These are phyloP conservation scores for Penicillium diatomitis DNA, from an alignment of 495 filamentous ascomycete species.

Conservation along the genomic window DNA sequence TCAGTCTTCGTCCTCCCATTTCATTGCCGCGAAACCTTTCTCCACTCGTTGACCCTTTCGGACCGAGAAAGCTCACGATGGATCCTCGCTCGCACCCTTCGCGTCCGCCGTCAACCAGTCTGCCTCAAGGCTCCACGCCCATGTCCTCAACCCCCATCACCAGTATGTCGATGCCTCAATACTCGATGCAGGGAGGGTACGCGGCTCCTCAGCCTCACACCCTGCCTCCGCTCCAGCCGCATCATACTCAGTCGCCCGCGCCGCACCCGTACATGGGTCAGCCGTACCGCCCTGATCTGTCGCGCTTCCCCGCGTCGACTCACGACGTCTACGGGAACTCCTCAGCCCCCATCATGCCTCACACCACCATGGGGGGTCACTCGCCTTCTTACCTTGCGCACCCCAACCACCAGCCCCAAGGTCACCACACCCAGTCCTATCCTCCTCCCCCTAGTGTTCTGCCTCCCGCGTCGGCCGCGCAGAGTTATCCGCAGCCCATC, in stretches of 20 bases:
- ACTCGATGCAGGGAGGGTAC: conserved; percentile 50
- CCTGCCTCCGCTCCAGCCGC: conserved; percentile 61
- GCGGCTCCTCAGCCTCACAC: conserved; percentile 53
- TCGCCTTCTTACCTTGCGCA: conserved; percentile 44
- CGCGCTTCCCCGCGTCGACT: conserved; percentile 53
- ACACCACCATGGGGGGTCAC: conserved; percentile 52
- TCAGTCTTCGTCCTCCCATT: conserved; percentile 1
- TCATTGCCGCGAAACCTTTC: conserved; percentile 10
- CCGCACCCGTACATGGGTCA: conserved; percentile 50
- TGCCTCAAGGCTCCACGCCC: conserved; percentile 45
- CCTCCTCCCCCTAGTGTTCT: conserved; percentile 54
- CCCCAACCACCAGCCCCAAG: conserved; percentile 44
- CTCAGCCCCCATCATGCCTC: conserved; percentile 37
- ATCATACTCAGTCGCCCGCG: conserved; percentile 40
- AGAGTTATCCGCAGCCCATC: conserved; percentile 62
- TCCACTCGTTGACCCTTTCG: conserved; percentile 12
- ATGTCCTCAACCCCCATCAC: conserved; percentile 35
- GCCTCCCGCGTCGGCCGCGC: conserved; percentile 54
- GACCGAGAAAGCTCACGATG: conserved; percentile 29
- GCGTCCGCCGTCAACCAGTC: conserved; percentile 46
- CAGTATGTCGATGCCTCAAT: conserved; percentile 43
- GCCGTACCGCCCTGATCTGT: conserved; percentile 52
- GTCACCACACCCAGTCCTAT: conserved; percentile 47
- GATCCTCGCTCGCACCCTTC: conserved; percentile 47
- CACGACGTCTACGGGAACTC: conserved; percentile 49